A percentile compares a stretch with the other conserved stretches of the same genome.
phyloP scores from a whole-genome alignment of 2,329 filamentous ascomycete species.

The Aspergillus piperis region DNA sequence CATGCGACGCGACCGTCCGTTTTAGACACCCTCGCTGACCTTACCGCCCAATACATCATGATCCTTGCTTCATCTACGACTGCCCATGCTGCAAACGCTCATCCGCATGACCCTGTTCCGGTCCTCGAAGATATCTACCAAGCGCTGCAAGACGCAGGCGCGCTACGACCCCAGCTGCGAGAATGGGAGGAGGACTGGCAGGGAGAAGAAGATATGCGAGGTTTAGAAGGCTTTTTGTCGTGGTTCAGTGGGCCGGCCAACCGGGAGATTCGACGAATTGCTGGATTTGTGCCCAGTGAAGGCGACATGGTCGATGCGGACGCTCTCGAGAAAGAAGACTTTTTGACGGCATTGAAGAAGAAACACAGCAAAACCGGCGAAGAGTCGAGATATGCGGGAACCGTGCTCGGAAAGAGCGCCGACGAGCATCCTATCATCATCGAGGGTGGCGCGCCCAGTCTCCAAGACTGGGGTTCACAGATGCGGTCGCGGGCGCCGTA shows the following conservation, averaged over 20 bases:
- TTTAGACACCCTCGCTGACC: slow-evolving; percentile 82
- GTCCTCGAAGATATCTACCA: slow-evolving; percentile 78
- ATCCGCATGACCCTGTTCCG: slow-evolving; percentile 62
- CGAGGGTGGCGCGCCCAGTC: slow-evolving; percentile 72
- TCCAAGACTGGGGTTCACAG: slow-evolving; percentile 63
- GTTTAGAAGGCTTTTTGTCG: slow-evolving; percentile 73
- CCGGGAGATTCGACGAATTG: slow-evolving; percentile 78
- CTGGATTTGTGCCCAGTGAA: slow-evolving; percentile 65
- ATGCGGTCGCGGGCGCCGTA: slow-evolving; percentile 34
- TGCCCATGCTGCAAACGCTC: slow-evolving; percentile 68
- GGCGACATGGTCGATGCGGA: slow-evolving; percentile 52
- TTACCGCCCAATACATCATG: slow-evolving; percentile 77
- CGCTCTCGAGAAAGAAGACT: slow-evolving; percentile 66
- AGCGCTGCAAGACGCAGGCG: slow-evolving; percentile 79
- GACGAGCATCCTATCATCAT: slow-evolving; percentile 73
- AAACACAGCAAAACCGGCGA: slow-evolving; percentile 89
- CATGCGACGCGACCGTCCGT: slow-evolving; percentile 78
- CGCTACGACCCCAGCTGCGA: slow-evolving; percentile 68
- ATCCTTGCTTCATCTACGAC: slow-evolving; percentile 73
- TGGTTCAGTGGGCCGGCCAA: slow-evolving; percentile 78
- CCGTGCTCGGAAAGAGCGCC: slow-evolving; percentile 72
- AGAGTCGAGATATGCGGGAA: slow-evolving; percentile 81
- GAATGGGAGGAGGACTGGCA: slow-evolving; percentile 68
- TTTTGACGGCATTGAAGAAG: slow-evolving; percentile 77
- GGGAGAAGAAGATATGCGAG: slow-evolving; percentile 73